phyloP scores from a whole-genome alignment of 179 eudicot species.

The Camellia oleifera region DNA sequence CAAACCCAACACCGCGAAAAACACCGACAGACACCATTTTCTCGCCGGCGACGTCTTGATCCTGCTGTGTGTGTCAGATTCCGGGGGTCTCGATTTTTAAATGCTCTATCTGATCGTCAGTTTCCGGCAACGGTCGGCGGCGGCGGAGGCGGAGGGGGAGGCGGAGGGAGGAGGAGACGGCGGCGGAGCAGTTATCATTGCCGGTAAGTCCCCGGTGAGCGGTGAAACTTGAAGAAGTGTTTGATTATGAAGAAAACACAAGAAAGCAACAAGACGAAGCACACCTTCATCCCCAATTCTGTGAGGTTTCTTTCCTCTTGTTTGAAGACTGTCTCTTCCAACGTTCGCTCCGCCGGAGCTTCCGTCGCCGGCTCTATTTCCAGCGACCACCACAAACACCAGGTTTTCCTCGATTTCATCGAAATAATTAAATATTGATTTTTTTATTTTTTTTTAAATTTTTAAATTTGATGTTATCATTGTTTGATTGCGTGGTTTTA shows the following conservation, averaged over 20 bases:
- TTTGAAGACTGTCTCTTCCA: conserved; percentile 75
- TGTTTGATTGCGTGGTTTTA: neutral
- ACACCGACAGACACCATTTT: conserved; percentile 1
- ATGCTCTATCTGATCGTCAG: conserved; percentile 14
- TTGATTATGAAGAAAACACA: conserved; percentile 18
- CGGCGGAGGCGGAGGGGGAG: conserved; percentile 10
- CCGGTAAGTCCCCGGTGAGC: conserved; percentile 11
- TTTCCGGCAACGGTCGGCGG: conserved; percentile 17
- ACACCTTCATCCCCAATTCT: conserved; percentile 50
- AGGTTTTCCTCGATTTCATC: conserved; percentile 36
- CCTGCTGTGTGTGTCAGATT: neutral
- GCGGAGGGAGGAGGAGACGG: conserved; percentile 15
- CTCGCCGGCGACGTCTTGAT: conserved; percentile 5
- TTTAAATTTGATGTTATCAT: neutral
- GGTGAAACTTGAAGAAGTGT: conserved; percentile 1
- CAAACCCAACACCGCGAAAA: conserved; percentile 20
- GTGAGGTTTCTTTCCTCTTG: conserved; percentile 74
- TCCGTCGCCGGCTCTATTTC: conserved; percentile 73
- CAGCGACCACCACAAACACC: conserved; percentile 58
- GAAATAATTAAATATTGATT: neutral
- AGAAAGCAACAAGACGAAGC: conserved; percentile 7
- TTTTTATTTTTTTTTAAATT: neutral
- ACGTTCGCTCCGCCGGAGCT: conserved; percentile 81
- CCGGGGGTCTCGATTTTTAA: conserved; percentile 8
- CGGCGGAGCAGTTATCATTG: neutral